These are phyloP conservation scores for Pythium phragmiticola DNA, from an alignment of 352 stramenopile genomes.

Conservation along the genomic window DNA sequence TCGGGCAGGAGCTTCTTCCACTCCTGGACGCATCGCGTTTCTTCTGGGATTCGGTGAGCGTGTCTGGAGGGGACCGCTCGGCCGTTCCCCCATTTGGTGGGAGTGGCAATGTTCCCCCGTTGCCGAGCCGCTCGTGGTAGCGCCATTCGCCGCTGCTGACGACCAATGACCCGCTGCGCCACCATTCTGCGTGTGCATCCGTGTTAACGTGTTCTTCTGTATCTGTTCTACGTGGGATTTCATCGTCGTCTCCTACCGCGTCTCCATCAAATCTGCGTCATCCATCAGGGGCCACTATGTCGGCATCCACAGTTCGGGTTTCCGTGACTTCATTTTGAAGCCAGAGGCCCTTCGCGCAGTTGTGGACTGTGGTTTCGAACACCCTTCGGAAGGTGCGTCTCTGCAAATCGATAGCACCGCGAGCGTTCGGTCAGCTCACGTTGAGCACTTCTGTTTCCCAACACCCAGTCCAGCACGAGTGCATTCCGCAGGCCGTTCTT, in stretches of 20 bases:
- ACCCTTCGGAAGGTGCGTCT: slow-evolving; percentile 96
- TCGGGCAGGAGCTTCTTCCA: slow-evolving; percentile 15
- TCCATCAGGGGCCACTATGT: slow-evolving; percentile 97
- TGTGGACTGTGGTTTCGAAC: slow-evolving; percentile 99
- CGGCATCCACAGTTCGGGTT: slow-evolving; percentile 98
- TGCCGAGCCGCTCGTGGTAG: not conserved
- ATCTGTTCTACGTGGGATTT: slow-evolving; percentile 52
- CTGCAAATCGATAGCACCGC: not conserved
- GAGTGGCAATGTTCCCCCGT: not conserved
- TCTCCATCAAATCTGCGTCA: not conserved
- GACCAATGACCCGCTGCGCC: slow-evolving; percentile 17
- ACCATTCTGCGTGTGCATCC: slow-evolving; percentile 12
- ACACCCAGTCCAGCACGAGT: slow-evolving; percentile 96
- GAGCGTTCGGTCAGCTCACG: not conserved
- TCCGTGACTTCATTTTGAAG: slow-evolving; percentile 99
- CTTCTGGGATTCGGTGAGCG: not conserved
- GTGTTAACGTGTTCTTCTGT: slow-evolving; percentile 88
- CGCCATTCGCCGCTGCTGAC: slow-evolving; percentile 2
- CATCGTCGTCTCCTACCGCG: not conserved
- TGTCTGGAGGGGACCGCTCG: not conserved
- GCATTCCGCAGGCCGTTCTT: slow-evolving; percentile 99
- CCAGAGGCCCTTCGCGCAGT: slow-evolving; percentile 98
- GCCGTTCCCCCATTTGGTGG: not conserved
- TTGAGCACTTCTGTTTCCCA: no score
- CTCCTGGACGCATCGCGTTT: not conserved